Evolutionary conservation across 1,284 basidiomycete species (phyloP), one percentile per base, ranked within the genome.

Genomic region (Paramarasmius palmivorus): DNA sequence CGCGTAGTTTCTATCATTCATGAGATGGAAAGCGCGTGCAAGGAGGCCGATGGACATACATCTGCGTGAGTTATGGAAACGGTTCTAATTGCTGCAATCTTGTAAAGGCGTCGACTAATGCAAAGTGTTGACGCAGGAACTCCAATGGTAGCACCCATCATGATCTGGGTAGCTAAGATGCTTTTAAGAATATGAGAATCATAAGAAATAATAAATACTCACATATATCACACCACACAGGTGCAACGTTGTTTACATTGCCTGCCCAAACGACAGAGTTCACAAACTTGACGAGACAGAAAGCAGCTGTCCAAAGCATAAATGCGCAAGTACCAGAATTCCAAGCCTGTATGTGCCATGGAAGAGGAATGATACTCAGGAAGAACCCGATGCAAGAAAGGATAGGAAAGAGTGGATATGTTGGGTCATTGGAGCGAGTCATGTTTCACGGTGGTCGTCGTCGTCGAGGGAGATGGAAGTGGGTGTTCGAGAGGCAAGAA

Each of bases 141-240:
- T 2, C 58, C 62, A 38, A 64, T 53, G 38, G 54, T 58, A 25
- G 54, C 56, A 25, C 59, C 63, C 20, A 61, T 55, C 2, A 60
- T 52, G 54, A 65, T 58, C 39, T 63, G 60, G 3, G 59, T 61
- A 22, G 61, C 61, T 63, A 36, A 50, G 23, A 17, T 10, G 38
- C 23, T 8, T 5, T 32, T 26, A 15, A 42, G 3, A 17, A 14
- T 17, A 9, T 8, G 12, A 49, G 1, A 12, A 22, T n/a, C n/a
- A n/a, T n/a, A n/a, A 38, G 12, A 20, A 68, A 32, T 9, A 63
- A 53, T n/a, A n/a, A 2, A 63, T n/a, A 63, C 75, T 55, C 52
- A 78, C 77, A 67, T 36, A 83, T 78, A 60, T 84, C 81, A 61
- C 80, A 83, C 74, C 74, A 82, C 4, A 76, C 61, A 0, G 74